These are phyloP conservation scores for Allium cepa DNA, from an alignment of 106 monocot species.

Conservation along the genomic window DNA sequence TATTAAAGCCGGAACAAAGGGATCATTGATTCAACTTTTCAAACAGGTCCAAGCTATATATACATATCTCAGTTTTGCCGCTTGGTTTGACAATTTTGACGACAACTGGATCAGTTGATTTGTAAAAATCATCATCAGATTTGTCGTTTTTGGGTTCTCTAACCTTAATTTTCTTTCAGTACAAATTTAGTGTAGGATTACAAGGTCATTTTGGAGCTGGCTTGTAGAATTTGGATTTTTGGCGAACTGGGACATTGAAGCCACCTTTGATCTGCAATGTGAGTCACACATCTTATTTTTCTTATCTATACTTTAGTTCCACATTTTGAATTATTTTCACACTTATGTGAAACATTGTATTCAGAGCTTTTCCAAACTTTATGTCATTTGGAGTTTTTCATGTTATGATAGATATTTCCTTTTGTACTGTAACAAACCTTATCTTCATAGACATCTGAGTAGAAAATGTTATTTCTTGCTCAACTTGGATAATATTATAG, in stretches of 20 bases:
- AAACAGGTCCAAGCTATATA: constrained; percentile 1
- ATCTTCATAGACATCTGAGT: too few species aligned
- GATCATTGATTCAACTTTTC: neutral
- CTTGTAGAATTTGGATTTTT: neutral
- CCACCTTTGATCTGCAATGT: too few species aligned
- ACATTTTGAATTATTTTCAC: too few species aligned
- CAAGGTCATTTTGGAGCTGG: neutral
- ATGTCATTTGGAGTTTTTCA: too few species aligned
- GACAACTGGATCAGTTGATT: neutral
- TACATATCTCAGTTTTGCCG: neutral
- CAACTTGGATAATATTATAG: too few species aligned
- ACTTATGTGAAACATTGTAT: too few species aligned
- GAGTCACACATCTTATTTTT: too few species aligned
- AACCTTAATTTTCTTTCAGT: neutral
- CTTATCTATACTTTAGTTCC: too few species aligned
- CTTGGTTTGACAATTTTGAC: neutral
- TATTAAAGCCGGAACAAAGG: neutral
- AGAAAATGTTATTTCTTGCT: too few species aligned
- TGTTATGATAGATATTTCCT: too few species aligned
- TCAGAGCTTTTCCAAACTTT: too few species aligned
- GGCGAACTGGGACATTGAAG: neutral
- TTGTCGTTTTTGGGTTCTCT: neutral
- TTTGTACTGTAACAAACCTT: too few species aligned
- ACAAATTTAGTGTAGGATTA: neutral
- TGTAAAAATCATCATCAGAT: neutral